phyloP scores from a whole-genome alignment of 257 asterid genomes.

The Petrea volubilis region DNA sequence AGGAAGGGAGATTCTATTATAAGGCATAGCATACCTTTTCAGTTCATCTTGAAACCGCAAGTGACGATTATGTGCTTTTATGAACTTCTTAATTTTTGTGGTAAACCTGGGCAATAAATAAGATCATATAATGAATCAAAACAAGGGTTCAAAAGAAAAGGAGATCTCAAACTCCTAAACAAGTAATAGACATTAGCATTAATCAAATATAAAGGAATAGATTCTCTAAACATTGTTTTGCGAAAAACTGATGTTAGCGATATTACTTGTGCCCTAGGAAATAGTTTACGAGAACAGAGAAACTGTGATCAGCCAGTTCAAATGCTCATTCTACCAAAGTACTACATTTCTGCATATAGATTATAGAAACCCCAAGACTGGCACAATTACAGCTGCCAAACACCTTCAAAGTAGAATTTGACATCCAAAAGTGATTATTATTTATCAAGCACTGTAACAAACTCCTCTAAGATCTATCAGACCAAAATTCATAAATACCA shows the following conservation, averaged over 20 bases:
- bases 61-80: constrained; percentile 72
- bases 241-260: background rate
- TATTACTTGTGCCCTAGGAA: background rate
- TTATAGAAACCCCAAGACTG: background rate
- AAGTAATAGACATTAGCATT: background rate
- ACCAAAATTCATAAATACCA: constrained; percentile 15
- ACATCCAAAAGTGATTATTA: background rate
- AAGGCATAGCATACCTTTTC: constrained; percentile 60
- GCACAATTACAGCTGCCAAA: background rate
- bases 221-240: background rate
- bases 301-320: background rate
- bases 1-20: background rate
- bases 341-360: background rate
- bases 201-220: background rate
- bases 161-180: constrained; percentile 7
- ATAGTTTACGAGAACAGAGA: background rate
- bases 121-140: constrained; percentile 11
- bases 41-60: constrained; percentile 72
- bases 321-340: background rate
- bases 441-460: background rate
- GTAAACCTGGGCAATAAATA: constrained; percentile 50
- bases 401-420: constrained; percentile 10
- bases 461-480: background rate
- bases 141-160: constrained; percentile 11
- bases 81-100: constrained; percentile 65